Evolutionary conservation across 2,329 filamentous ascomycete species (phyloP), one percentile per base, ranked within the genome.

Genomic region (Ascochyta koolunga): DNA sequence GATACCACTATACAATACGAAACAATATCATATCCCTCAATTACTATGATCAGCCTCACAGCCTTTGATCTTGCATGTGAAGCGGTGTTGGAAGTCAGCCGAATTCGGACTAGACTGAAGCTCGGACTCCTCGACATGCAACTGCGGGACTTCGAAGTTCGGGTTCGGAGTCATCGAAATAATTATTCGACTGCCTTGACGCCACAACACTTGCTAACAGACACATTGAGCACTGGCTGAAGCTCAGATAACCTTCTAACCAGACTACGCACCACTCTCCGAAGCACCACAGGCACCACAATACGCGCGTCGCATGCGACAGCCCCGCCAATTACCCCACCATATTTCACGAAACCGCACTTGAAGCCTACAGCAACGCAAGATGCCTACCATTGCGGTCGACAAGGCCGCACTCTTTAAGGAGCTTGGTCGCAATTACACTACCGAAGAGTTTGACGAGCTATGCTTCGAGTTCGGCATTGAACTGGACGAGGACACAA

Each of bases 381-480:
- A 76, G 58, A 97, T 97, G 95, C 95, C 95, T 79, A 99, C 95
- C 75, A 97, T 99, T 69, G 84, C 89, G 67, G 93, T 98, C 68
- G 90, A 98, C 82, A 99, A 98, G 82, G 93, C 92, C 71, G 91
- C 89, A 73, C 90, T 99, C 74, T 98, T 90, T 83, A 88, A 96
- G 80, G 92, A 90, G 75, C 85, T 99, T 56, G 93, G 92, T 72
- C 88, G 88, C 79, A 88, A 95, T 86, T 97, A 84, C 76, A 96
- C 93, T 50, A 95, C 91, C 61, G 86, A 96, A 69, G 91, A 96
- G 72, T 99, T 99, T 73, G 95, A 99, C 77, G 90, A 96, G 72
- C 83, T 99, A 66, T 98, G 95, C 78, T 99, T 99, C 83, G 93
- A 99, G 71, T 99, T 96, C 73, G 93, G 93, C 56, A 96, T 99